Evolutionary conservation across 805 yeast species (phyloP).

Genomic region (Candida tammaniensis): DNA sequence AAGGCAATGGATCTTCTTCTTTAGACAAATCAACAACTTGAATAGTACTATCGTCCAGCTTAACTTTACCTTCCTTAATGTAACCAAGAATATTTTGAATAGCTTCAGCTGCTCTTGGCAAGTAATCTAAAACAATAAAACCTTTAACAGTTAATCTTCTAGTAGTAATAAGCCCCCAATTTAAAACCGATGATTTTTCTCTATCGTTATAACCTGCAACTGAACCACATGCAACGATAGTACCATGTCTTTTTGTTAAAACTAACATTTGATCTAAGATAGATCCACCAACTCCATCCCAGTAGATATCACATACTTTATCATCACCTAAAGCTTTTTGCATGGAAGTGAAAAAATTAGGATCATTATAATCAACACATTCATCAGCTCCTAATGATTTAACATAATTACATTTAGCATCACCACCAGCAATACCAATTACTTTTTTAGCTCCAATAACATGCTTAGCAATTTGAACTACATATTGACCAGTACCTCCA

Average conservation of each 20-base stretch:
- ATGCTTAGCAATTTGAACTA: constrained; percentile 29
- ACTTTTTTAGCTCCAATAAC: constrained; percentile 25
- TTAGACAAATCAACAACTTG: constrained; percentile 28
- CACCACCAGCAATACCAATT: constrained; percentile 31
- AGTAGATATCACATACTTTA: constrained; percentile 37
- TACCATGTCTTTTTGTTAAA: constrained; percentile 19
- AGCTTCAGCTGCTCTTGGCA: constrained; percentile 11
- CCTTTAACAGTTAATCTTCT: constrained; percentile 20
- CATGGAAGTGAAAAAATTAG: constrained; percentile 15
- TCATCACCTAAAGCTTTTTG: constrained; percentile 26
- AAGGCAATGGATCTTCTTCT: constrained; percentile 27
- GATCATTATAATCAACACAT: constrained; percentile 52
- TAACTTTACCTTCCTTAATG: constrained; percentile 18
- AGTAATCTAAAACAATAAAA: constrained; percentile 20
- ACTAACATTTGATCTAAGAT: constrained; percentile 17
- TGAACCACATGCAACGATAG: constrained; percentile 28
- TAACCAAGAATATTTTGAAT: constrained; percentile 12
- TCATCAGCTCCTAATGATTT: constrained; percentile 54
- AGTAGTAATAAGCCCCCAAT: constrained; percentile 22
- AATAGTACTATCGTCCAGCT: constrained; percentile 13
- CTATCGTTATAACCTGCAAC: constrained; percentile 33
- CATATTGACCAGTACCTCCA: constrained; percentile 33
- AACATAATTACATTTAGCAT: constrained; percentile 51
- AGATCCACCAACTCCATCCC: constrained; percentile 25
- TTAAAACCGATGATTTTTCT: constrained; percentile 14